Evolutionary conservation across 495 filamentous ascomycete species (phyloP).

Genomic region (Diplogelasinospora grovesii): DNA sequence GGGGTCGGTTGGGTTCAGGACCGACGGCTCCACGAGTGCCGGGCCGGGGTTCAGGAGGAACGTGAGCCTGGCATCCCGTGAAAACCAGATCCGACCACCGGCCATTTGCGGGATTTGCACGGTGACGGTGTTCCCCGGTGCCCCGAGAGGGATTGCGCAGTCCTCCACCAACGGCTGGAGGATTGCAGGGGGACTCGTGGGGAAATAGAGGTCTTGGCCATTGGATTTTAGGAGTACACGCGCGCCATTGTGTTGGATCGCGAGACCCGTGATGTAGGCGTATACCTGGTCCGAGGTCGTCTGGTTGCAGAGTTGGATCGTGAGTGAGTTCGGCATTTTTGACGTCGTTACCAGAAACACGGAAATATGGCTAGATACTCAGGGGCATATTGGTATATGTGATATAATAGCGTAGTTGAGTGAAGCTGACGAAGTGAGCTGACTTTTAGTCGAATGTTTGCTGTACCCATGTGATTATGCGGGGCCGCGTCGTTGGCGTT

Average conservation of each 20-base stretch:
- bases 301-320: constrained; percentile 33
- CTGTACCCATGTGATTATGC: no score
- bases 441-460: no score
- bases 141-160: constrained; percentile 61
- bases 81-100: constrained; percentile 67
- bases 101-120: constrained; percentile 64
- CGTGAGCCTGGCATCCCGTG: constrained; percentile 50
- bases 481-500: no score
- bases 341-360: no score
- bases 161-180: constrained; percentile 48
- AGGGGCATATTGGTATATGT: neutral
- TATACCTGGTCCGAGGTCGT: constrained; percentile 26
- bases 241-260: constrained; percentile 28
- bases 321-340: constrained; percentile 34
- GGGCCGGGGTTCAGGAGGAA: constrained; percentile 68
- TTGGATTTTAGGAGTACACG: constrained; percentile 32
- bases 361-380: no score
- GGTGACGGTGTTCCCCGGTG: constrained; percentile 50
- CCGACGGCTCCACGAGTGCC: constrained; percentile 67
- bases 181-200: constrained; percentile 29
- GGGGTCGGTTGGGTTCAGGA: constrained; percentile 62
- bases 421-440: neutral
- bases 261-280: constrained; percentile 40
- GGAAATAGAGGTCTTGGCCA: constrained; percentile 30
- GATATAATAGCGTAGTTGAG: neutral